Conservation (phyloP, 2,329 filamentous ascomycete species). For the Cylindrodendrum hubeiense region DNA sequence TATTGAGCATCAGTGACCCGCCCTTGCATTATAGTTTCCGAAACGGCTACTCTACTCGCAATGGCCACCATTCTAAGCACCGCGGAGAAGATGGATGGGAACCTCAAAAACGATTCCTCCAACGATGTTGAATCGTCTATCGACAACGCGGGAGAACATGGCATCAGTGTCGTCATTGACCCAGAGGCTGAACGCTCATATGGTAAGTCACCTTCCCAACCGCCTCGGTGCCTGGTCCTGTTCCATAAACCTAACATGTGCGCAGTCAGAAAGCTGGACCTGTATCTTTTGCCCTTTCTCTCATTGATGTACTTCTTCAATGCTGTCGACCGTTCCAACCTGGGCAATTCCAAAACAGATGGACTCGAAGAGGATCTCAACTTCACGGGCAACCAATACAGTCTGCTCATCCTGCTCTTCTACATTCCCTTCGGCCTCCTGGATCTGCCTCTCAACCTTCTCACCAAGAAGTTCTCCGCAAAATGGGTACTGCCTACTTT, state of each 20-base stretch:
- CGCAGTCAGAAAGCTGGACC: conserved; percentile 51
- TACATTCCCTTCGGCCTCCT: conserved; percentile 63
- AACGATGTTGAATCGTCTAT: background rate
- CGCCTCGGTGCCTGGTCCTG: no score
- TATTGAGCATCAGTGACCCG: background rate
- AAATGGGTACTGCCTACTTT: conserved; percentile 47
- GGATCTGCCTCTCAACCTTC: conserved; percentile 60
- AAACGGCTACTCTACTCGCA: background rate
- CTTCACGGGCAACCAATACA: conserved; percentile 57
- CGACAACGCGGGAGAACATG: background rate
- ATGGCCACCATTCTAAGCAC: background rate
- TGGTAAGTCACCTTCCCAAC: background rate
- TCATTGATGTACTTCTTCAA: conserved; percentile 49
- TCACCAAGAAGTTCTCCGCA: conserved; percentile 59
- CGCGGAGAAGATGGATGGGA: background rate
- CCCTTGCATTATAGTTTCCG: background rate
- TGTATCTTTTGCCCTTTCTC: conserved; percentile 56
- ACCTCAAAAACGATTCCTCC: background rate
- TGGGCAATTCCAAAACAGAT: conserved; percentile 64
- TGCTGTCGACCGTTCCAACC: conserved; percentile 51
- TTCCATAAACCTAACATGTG: no score
- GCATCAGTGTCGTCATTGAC: background rate
- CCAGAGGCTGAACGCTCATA: background rate
- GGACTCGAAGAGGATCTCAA: conserved; percentile 46
- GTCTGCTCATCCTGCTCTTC: conserved; percentile 59